Evolutionary conservation across 306 rosid species (phyloP), one percentile per base, ranked within the genome.

Genomic region (Canavalia ensiformis): DNA sequence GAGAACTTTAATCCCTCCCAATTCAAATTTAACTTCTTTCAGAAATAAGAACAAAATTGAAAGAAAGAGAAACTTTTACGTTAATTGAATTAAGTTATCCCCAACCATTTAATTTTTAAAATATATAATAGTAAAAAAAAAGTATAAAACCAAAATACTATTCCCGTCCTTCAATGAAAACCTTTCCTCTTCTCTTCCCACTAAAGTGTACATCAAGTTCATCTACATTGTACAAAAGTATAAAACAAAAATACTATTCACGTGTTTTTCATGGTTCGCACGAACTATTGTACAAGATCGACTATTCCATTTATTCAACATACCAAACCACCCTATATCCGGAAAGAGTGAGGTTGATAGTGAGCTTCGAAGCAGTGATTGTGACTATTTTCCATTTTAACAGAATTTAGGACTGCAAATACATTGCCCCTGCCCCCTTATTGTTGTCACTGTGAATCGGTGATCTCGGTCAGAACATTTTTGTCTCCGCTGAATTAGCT

Each of bases 401-500:
- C 64, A 73, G 50, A 52, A 50, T 52, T 57, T 64, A 51, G 78
- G 56, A 58, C 78, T 49, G 59, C 47, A 85, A 76, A 74, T 82
- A 83, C 86, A 85, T n/a, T 44, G 25, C 25, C 25, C 25, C 25
- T 34, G 25, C 65, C 28, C 47, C 74, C 5, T 75, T 59, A 42
- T 72, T 62, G 35, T 62, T 42, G 52, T 72, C 66, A 18, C 25
- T 18, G 25, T 18, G 25, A 18, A 18, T 58, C 34, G 28, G 59
- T 41, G 57, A 69, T 81, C 68, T 64, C 65, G 76, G 47, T 81
- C 75, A 68, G 46, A 77, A 54, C 45, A 39, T 60, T 2, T 54
- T 59, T 70, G 13, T 73, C 49, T 73, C 83, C 73, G 13, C 68
- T 56, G 6, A 81, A 81, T 76, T 80, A 67, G 62, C 86, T 83